Evolutionary conservation across 2,329 filamentous ascomycete genomes (phyloP), one percentile per base, ranked within the genome.

Genomic region (Orbilia ellipsospora): DNA sequence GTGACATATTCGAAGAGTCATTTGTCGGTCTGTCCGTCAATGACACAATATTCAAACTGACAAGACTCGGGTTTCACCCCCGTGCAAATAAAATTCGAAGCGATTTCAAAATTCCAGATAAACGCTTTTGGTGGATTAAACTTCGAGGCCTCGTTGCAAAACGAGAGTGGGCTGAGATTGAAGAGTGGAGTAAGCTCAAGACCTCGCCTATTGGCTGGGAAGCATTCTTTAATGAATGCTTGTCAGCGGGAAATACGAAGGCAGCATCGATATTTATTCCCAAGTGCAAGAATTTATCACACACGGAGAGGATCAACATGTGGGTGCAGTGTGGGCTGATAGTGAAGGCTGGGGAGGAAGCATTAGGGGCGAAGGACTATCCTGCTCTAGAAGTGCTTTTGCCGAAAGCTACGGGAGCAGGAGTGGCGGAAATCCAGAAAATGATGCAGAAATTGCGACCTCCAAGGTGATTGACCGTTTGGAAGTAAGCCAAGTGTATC

Each of bases 141-240:
- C 86, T 99, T 28, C 89, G 94, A 79, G 95, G 94, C 0, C 87
- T 98, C 60, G 93, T 99, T 1, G 91, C 92, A 15, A 93, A 93
- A 81, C 88, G 95, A 66, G 92, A 97, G 81, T 99, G 94, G 93
- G 89, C 88, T 61, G 94, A 97, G 81, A 87, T 99, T 70, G 94
- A 98, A 82, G 94, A 97, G 79, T 88, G 93, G 79, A 88, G 88
- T 42, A 87, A 86, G 80, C 88, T 82, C 45, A 87, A 92, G 80
- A 96, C 94, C 82, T 95, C 91, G 72, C 92, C 94, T 0, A 98
- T 99, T 81, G 94, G 94, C 10, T 99, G 95, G 95, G 93, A 96
- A 89, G 93, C 94, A 0, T 99, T 96, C 83, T 97, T 92, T 85
- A 96, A 95, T 81, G 90, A 96, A 80, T 89, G 92, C 28, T 85